phyloP scores from a whole-genome alignment of 1,284 basidiomycete genomes.

The Marasmius fiardii region DNA sequence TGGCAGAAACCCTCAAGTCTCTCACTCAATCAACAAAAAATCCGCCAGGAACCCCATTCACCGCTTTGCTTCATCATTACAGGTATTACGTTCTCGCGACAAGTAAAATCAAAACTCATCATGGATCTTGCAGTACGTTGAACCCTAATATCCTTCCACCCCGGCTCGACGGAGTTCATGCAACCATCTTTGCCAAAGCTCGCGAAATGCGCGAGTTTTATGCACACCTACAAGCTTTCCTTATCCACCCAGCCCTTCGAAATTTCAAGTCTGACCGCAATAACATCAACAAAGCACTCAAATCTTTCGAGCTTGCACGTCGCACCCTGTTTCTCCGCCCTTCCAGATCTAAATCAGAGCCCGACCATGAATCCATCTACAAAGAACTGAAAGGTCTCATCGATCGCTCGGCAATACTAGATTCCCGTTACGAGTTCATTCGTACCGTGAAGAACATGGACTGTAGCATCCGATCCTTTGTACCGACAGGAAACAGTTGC shows the following conservation, averaged over 20 bases:
- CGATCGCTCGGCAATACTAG: slow-evolving; percentile 8
- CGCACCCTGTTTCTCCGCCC: slow-evolving; percentile 8
- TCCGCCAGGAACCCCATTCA: slow-evolving; percentile 14
- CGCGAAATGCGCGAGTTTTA: slow-evolving; percentile 16
- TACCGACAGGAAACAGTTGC: slow-evolving; percentile 4
- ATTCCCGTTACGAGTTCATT: slow-evolving; percentile 18
- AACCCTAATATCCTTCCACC: slow-evolving; percentile 5
- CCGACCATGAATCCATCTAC: slow-evolving; percentile 9
- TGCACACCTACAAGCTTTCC: slow-evolving; percentile 14
- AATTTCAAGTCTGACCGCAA: slow-evolving; percentile 6
- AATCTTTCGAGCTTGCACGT: slow-evolving; percentile 14
- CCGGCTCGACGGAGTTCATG: slow-evolving; percentile 10
- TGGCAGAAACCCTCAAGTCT: slow-evolving; percentile 14
- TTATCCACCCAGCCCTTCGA: slow-evolving; percentile 17
- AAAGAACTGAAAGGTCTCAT: slow-evolving; percentile 11
- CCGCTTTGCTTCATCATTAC: slow-evolving; percentile 18
- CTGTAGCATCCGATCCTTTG: slow-evolving; percentile 2
- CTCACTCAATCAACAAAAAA: slow-evolving; percentile 13
- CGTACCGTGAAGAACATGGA: slow-evolving; percentile 14
- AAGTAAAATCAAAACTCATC: too few species aligned
- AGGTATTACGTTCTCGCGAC: slow-evolving; percentile 9
- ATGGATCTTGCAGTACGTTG: not conserved
- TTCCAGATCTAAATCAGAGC: slow-evolving; percentile 4
- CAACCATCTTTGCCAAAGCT: slow-evolving; percentile 12
- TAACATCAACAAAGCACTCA: slow-evolving; percentile 10